A percentile compares a stretch with the other conserved stretches of the same genome.
Conservation (phyloP, 129 eudicot genomes). For the Flaveria robusta region DNA sequence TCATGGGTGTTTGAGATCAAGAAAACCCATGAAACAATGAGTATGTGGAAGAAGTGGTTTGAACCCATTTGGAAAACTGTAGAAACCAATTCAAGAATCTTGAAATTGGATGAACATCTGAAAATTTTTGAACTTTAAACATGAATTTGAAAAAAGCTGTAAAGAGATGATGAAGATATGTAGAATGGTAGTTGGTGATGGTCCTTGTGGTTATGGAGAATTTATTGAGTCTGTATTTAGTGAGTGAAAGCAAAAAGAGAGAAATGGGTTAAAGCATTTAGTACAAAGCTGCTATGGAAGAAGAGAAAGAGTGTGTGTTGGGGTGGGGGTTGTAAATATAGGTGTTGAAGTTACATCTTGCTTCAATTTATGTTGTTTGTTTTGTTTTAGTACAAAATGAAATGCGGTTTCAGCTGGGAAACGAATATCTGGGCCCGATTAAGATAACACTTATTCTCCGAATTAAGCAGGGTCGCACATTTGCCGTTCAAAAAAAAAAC, state of each 20-base stretch:
- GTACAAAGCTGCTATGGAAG: slow-evolving; percentile 34
- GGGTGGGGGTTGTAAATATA: neutral
- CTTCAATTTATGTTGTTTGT: slow-evolving; percentile 7
- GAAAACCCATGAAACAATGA: slow-evolving; percentile 45
- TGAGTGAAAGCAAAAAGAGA: slow-evolving; percentile 26
- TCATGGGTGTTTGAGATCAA: slow-evolving; percentile 54
- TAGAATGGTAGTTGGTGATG: slow-evolving; percentile 24
- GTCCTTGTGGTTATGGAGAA: slow-evolving; percentile 20
- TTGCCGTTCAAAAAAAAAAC: slow-evolving; percentile 19
- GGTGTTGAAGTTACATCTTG: neutral
- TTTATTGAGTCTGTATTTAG: slow-evolving; percentile 24
- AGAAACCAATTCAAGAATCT: slow-evolving; percentile 26
- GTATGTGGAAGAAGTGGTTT: slow-evolving; percentile 27
- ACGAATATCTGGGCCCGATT: too few species aligned
- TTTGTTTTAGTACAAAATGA: slow-evolving; percentile 14
- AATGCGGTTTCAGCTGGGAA: too few species aligned
- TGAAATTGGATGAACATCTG: slow-evolving; percentile 6
- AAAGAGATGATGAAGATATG: slow-evolving; percentile 14
- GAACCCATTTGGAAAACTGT: slow-evolving; percentile 43
- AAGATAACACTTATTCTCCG: too few species aligned
- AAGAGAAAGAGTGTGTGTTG: slow-evolving; percentile 3
- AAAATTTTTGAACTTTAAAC: slow-evolving; percentile 14
- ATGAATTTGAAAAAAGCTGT: slow-evolving; percentile 10
- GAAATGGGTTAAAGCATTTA: slow-evolving; percentile 34
- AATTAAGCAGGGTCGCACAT: too few species aligned